Conservation (phyloP, 176 grass and related monocot genomes). For the Oryza longistaminata region DNA sequence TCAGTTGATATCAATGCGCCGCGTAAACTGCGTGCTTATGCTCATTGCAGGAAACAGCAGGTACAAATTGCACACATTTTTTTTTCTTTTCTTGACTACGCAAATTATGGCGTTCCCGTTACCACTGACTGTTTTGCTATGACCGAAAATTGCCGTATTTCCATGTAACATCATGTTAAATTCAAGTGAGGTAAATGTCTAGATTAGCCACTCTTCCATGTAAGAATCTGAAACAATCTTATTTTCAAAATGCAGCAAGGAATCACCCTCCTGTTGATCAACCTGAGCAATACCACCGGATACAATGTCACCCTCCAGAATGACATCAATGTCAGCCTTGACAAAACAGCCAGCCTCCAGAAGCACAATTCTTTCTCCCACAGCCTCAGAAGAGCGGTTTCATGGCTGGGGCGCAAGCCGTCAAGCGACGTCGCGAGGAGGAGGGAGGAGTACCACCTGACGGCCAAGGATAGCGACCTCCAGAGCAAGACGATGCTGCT, state of each 20-base stretch:
- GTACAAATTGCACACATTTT: slow-evolving; percentile 24
- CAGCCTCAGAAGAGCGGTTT: slow-evolving; percentile 60
- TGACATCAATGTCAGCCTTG: slow-evolving; percentile 63
- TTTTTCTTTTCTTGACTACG: not conserved
- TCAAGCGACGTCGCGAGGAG: slow-evolving; percentile 36
- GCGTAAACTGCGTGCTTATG: slow-evolving; percentile 54
- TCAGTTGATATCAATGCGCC: slow-evolving; percentile 62
- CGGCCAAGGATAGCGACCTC: slow-evolving; percentile 54
- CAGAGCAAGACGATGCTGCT: slow-evolving; percentile 84
- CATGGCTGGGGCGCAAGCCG: slow-evolving; percentile 67
- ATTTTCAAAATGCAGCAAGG: slow-evolving; percentile 58
- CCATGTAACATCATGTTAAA: not conserved
- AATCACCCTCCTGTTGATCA: slow-evolving; percentile 78
- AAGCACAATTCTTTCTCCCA: slow-evolving; percentile 40
- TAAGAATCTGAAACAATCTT: slow-evolving; percentile 19
- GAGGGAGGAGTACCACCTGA: slow-evolving; percentile 91
- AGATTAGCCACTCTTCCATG: not conserved
- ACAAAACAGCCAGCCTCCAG: slow-evolving; percentile 20
- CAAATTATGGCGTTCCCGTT: not conserved
- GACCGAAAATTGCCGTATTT: not conserved
- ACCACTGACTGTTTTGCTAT: not conserved
- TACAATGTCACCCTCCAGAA: slow-evolving; percentile 65
- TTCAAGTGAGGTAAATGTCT: not conserved
- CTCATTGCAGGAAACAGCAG: slow-evolving; percentile 60
- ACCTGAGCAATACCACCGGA: slow-evolving; percentile 65